Evolutionary conservation across 2,329 filamentous ascomycete species (phyloP).

Genomic region (Xylaria sp.): DNA sequence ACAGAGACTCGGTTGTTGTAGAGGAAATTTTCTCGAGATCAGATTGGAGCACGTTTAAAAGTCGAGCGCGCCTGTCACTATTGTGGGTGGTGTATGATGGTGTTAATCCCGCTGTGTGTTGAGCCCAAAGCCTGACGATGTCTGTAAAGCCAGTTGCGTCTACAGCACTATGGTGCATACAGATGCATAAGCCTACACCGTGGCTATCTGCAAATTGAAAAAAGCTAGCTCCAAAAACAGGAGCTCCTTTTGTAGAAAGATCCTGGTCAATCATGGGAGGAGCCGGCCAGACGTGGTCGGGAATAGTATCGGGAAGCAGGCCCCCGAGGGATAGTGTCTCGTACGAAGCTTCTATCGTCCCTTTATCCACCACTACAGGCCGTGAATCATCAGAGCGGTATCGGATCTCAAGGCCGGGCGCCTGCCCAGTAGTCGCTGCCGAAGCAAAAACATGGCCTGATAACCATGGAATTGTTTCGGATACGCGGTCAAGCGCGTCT

Average conservation of each 20-base stretch:
- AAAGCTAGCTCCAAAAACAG: not conserved
- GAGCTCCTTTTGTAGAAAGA: not conserved
- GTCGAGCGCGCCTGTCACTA: not conserved
- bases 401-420: not conserved
- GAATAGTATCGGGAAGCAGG: not conserved
- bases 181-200: not conserved
- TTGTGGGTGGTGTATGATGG: not conserved
- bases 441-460: not conserved
- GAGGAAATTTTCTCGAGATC: not conserved
- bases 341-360: not conserved
- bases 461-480: not conserved
- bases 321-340: not conserved
- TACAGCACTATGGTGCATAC: not conserved
- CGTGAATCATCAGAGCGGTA: not conserved
- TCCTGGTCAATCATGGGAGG: constrained; percentile 1
- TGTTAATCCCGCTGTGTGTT: not conserved
- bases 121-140: constrained; percentile 1
- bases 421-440: not conserved
- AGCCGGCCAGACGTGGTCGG: not conserved
- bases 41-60: not conserved
- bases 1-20: not conserved
- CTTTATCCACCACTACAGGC: not conserved
- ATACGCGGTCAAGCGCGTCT: not conserved
- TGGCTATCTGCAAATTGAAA: not conserved
- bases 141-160: not conserved